Conservation (phyloP, 108 stramenopile genomes). For the Cyclotella choctawhatcheeana region DNA sequence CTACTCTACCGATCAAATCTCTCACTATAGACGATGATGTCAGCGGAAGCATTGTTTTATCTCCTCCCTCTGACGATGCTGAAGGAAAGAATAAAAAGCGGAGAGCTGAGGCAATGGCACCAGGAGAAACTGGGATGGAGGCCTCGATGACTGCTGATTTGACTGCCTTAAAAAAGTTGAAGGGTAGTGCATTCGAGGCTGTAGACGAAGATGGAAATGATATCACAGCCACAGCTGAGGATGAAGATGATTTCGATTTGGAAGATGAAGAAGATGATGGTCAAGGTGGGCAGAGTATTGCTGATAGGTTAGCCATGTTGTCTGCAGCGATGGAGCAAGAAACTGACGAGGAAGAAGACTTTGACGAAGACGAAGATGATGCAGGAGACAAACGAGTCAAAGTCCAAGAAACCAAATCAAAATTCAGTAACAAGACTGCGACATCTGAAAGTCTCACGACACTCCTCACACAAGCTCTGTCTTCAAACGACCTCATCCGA, state of each 20-base stretch:
- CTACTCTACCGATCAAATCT: constrained; percentile 38
- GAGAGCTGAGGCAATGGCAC: constrained; percentile 19
- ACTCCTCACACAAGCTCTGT: constrained; percentile 52
- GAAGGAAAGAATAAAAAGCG: constrained; percentile 21
- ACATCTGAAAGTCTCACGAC: constrained; percentile 51
- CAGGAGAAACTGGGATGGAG: constrained; percentile 43
- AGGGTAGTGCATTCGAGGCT: neutral
- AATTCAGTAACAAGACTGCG: constrained; percentile 50
- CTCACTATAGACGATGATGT: constrained; percentile 21
- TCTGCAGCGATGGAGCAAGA: constrained; percentile 58
- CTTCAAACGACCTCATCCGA: constrained; percentile 48
- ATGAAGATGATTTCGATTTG: constrained; percentile 14
- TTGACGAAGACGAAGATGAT: constrained; percentile 31
- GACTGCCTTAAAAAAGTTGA: constrained; percentile 18
- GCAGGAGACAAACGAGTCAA: constrained; percentile 15
- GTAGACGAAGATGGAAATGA: constrained; percentile 22
- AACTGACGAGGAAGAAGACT: constrained; percentile 38
- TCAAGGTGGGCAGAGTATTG: constrained; percentile 42
- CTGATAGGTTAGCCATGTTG: constrained; percentile 52
- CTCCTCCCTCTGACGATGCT: neutral
- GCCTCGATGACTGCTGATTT: constrained; percentile 45
- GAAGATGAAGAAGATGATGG: constrained; percentile 42
- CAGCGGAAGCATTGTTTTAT: constrained; percentile 1
- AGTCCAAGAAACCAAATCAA: constrained; percentile 11
- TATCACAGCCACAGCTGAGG: constrained; percentile 9